Evolutionary conservation across 78 protist genomes (phyloP).

Genomic region (Dictyostelium citrinum): DNA sequence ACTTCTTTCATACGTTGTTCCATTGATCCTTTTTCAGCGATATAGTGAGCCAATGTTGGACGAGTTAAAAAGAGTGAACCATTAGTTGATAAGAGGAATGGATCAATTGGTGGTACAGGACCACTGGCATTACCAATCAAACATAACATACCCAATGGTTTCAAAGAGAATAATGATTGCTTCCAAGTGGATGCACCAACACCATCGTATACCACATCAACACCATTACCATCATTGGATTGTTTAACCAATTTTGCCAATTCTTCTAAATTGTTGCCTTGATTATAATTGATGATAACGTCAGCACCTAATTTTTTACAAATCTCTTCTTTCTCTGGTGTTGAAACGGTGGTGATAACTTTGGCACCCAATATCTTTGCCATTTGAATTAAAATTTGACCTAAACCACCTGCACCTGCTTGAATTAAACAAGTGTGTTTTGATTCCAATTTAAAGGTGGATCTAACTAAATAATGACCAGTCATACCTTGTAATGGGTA

Average conservation of each 20-base stretch:
- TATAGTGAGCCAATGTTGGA: slow-evolving; percentile 74
- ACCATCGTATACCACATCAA: slow-evolving; percentile 86
- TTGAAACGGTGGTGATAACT: slow-evolving; percentile 86
- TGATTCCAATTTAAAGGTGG: slow-evolving; percentile 12
- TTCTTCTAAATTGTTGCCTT: slow-evolving; percentile 1
- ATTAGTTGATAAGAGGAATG: slow-evolving; percentile 35
- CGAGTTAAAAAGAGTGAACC: slow-evolving; percentile 83
- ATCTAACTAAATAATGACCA: slow-evolving; percentile 78
- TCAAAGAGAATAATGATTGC: slow-evolving; percentile 33
- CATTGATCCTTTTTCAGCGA: slow-evolving; percentile 12
- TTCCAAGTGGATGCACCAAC: slow-evolving; percentile 86
- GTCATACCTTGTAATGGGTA: slow-evolving; percentile 86
- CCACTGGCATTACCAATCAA: slow-evolving; percentile 88
- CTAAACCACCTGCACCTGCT: slow-evolving; percentile 93
- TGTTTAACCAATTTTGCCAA: background rate
- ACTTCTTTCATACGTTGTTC: background rate
- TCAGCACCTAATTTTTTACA: slow-evolving; percentile 77
- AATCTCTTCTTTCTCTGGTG: slow-evolving; percentile 75
- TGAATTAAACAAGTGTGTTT: slow-evolving; percentile 78
- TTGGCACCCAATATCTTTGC: slow-evolving; percentile 79
- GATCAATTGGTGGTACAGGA: slow-evolving; percentile 81
- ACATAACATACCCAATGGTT: slow-evolving; percentile 78
- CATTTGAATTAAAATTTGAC: slow-evolving; percentile 79
- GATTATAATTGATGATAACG: slow-evolving; percentile 73
- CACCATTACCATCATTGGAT: slow-evolving; percentile 45